phyloP scores from a whole-genome alignment of 2,329 filamentous ascomycete genomes.

The Cladosporium sp. region DNA sequence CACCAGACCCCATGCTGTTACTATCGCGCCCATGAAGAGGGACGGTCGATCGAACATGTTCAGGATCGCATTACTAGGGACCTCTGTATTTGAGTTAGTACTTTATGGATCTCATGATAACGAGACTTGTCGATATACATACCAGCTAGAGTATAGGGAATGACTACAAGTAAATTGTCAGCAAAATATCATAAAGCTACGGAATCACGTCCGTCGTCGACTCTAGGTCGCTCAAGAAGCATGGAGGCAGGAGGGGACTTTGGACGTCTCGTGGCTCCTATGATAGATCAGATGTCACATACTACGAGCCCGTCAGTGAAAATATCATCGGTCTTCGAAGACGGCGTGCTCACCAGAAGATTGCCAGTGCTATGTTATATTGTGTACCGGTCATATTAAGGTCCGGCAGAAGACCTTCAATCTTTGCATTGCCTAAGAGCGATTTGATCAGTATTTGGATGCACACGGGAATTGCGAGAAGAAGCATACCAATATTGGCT shows the following conservation, averaged over 20 bases:
- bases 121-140: background rate
- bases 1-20: conserved; percentile 30
- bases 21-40: conserved; percentile 35
- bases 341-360: conserved; percentile 26
- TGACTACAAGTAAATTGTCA: background rate
- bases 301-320: background rate
- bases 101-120: background rate
- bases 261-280: too few relatives aligned
- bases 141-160: conserved; percentile 8
- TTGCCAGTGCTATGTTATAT: conserved; percentile 14
- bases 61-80: conserved; percentile 42
- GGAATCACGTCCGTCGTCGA: too few relatives aligned
- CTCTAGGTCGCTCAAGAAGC: too few relatives aligned
- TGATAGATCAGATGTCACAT: background rate
- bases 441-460: background rate
- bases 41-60: conserved; percentile 42
- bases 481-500: conserved; percentile 18
- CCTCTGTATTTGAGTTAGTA: conserved; percentile 42
- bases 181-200: background rate
- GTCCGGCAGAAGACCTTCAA: conserved; percentile 20
- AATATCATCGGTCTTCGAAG: background rate
- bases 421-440: conserved; percentile 34
- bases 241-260: too few relatives aligned
- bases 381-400: conserved; percentile 7
- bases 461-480: background rate